Evolutionary conservation across 129 eudicot species (phyloP), one percentile per base, ranked within the genome.

Genomic region (Arctium lappa): DNA sequence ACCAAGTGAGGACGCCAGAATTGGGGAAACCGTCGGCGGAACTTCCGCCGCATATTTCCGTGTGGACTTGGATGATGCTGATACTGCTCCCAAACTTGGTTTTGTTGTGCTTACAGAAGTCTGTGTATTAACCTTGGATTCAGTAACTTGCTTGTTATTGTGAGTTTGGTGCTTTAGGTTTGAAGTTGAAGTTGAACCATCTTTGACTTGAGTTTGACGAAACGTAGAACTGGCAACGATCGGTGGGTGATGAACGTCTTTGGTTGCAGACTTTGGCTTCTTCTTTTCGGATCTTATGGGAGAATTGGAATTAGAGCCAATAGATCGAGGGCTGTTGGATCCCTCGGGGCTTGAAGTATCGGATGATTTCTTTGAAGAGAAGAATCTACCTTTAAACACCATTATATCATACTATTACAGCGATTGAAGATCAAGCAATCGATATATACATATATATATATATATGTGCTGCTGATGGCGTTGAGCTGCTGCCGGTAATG

Each of bases 301-400:
- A 6, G 94, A 91, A 82, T 83, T 89, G 53, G 97, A 91, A 56
- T 85, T 93, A 36, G 96, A 95, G 12, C 97, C 93, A 38, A 79
- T 38, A 15, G 98, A 92, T 91, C 97, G 91, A 69, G 97, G 97
- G 60, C 98, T 95, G 83, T 89, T 89, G 34, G 98, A 91, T 79
- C 99, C 95, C 56, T 93, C 98, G 2, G 97, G 99, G 85, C 99
- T 95, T 8, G 94, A 92, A 69, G 92, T 82, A 46, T 90, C 84
- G 69, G 86, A 89, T 6, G 97, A 91, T 79, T 91, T 90, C 86
- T 95, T 93, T 75, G 91, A 93, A 0, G 95, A 91, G 87, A 95
- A 95, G 79, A 95, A 95, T 85, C 99, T 86, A 68, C 97, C 98
- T 80, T 95, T 95, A 77, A 95, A 93, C 88, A 95, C 99, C 99